Conservation (phyloP, 176 grass and related monocot species). For the Themeda triandra region DNA sequence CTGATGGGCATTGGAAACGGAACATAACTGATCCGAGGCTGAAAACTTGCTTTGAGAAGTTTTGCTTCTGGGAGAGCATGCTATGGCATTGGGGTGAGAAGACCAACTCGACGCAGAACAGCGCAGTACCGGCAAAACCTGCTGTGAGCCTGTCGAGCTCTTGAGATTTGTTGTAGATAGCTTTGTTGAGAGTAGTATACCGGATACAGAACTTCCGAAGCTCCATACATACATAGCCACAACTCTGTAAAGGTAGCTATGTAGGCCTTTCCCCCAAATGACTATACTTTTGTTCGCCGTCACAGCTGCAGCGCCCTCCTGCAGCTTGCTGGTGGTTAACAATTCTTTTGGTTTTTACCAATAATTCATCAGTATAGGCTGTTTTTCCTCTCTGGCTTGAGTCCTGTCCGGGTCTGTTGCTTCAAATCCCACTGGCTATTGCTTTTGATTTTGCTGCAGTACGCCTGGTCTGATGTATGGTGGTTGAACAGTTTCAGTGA, state of each 20-base stretch:
- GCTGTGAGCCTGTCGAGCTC: constrained; percentile 29
- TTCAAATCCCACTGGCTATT: not conserved
- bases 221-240: constrained; percentile 12
- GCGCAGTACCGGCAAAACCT: not conserved
- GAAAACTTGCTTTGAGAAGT: constrained; percentile 82
- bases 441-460: not conserved
- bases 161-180: constrained; percentile 14
- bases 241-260: constrained; percentile 62
- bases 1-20: constrained; percentile 68
- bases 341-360: constrained; percentile 46
- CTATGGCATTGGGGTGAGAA: constrained; percentile 86
- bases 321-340: constrained; percentile 32
- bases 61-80: constrained; percentile 96
- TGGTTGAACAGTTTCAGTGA: constrained; percentile 33
- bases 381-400: constrained; percentile 10
- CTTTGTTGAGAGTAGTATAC: too few species aligned
- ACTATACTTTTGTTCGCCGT: constrained; percentile 28
- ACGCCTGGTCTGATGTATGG: constrained; percentile 24
- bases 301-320: constrained; percentile 15
- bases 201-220: too few species aligned
- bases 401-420: not conserved
- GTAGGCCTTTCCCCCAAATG: constrained; percentile 27
- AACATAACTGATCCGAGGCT: constrained; percentile 66
- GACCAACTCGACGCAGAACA: constrained; percentile 46
- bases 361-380: constrained; percentile 50